phyloP scores from a whole-genome alignment of 2,329 filamentous ascomycete species.

The Hymenoscyphus infarciens region DNA sequence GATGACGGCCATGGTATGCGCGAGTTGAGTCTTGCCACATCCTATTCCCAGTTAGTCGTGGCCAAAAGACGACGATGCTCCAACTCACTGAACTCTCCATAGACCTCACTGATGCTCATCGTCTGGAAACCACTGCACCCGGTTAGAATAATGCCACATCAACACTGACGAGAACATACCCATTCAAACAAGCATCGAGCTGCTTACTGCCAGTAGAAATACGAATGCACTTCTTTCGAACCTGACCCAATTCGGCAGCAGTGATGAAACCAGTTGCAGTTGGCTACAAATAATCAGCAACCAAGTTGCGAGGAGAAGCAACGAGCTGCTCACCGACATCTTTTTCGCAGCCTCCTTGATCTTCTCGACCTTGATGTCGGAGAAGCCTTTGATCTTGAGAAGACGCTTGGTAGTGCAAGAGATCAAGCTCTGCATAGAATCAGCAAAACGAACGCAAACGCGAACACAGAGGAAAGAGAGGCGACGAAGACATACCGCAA shows the following conservation, averaged over 20 bases:
- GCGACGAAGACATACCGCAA: slow-evolving; percentile 47
- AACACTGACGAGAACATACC: slow-evolving; percentile 39
- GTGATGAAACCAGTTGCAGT: slow-evolving; percentile 60
- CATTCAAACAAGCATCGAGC: slow-evolving; percentile 61
- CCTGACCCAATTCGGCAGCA: slow-evolving; percentile 59
- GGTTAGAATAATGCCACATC: slow-evolving; percentile 10
- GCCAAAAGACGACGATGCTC: not conserved
- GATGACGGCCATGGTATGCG: slow-evolving; percentile 65
- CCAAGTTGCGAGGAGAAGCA: not conserved
- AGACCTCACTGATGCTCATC: slow-evolving; percentile 65
- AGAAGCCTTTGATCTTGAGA: slow-evolving; percentile 66
- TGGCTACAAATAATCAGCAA: slow-evolving; percentile 42
- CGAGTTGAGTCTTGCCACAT: slow-evolving; percentile 68
- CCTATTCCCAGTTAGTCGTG: slow-evolving; percentile 30
- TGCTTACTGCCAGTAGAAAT: slow-evolving; percentile 69
- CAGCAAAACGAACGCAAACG: slow-evolving; percentile 5
- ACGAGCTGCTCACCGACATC: slow-evolving; percentile 29
- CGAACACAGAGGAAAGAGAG: not conserved
- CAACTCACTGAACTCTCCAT: slow-evolving; percentile 52
- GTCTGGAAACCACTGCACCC: slow-evolving; percentile 59
- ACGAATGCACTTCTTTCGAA: slow-evolving; percentile 59
- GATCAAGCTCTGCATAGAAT: slow-evolving; percentile 50
- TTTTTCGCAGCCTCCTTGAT: slow-evolving; percentile 61
- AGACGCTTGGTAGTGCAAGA: slow-evolving; percentile 56
- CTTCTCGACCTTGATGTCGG: slow-evolving; percentile 67